phyloP scores from a whole-genome alignment of 306 rosid genomes.

The Vachellia collinsii region DNA sequence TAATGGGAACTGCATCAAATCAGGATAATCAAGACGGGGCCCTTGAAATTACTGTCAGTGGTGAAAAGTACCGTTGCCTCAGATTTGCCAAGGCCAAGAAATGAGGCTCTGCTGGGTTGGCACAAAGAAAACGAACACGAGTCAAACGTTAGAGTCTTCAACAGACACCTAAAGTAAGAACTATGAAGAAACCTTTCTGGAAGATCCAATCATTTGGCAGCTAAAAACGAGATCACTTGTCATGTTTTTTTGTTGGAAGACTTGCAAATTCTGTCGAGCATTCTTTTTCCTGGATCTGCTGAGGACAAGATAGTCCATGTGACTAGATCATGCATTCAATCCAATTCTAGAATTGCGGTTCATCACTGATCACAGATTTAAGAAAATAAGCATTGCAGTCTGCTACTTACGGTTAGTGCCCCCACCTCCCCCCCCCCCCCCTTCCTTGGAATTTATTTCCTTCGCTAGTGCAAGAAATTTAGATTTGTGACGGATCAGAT shows the following conservation, averaged over 20 bases:
- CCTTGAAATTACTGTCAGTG: conserved; percentile 97
- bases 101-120: conserved; percentile 46
- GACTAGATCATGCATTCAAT: conserved; percentile 12
- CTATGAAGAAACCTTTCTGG: background rate
- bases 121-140: background rate
- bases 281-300: background rate
- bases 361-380: background rate
- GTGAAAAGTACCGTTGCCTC: conserved; percentile 93
- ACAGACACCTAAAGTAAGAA: background rate
- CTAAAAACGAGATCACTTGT: background rate
- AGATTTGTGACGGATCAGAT: background rate
- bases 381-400: background rate
- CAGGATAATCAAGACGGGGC: conserved; percentile 97
- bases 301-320: background rate
- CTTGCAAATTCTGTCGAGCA: background rate
- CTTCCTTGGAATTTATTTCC: background rate
- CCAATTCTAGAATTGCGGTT: conserved; percentile 24
- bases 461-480: background rate
- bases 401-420: too few species aligned
- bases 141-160: background rate
- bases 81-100: conserved; percentile 96
- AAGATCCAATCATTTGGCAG: background rate
- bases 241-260: background rate
- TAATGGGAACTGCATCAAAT: conserved; percentile 96
- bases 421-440: too few species aligned